Base-by-base conservation (phyloP, 129 eudicot genomes). In the Glebionis coronaria region DNA sequence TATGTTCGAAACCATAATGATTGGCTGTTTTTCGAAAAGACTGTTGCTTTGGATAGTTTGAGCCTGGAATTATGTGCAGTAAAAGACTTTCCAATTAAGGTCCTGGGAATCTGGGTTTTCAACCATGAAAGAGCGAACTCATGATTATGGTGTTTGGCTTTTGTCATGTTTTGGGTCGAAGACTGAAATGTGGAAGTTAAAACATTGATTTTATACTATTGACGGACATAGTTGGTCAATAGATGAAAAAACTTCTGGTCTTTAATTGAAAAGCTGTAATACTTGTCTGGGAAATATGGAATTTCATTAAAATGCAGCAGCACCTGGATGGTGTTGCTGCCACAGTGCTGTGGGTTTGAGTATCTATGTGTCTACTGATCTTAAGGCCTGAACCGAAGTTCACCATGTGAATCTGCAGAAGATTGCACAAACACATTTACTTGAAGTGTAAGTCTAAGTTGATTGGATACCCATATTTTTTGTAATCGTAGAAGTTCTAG, bases 111-210 rank as follows among this genome's bases (percentile, higher is more conserved):
- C 12, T 47, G 20, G 45, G 18, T 11, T 62, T 6, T 19, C 55
- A 44, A 55, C 9, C 23, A 52, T 3, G 38, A 18, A 1, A 12
- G 11, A 53, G 28, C 28, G 60, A 47, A 15, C 60, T 19, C 38
- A 62, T 57, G 5, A 62, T 42, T 63, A 31, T 62, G 71, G 56
- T 69, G 62, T 44, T 44, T 67, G 67, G 23, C 14, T 51, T 79
- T 49, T 21, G 64, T 47, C 56, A 63, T 68, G 74, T 69, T 63
- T 56, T 31, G 61, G 70, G 44, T 1, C 62, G 35, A 49, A 28
- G 27, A 62, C 44, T 44, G 56, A 58, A 19, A 23, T 63, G 14
- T 58, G 15, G 66, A 40, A 14, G 47, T 16, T 21, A 29, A 13
- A 21, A 29, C 27, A 3, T 6, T 29, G 60, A 49, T 61, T 35